These are phyloP conservation scores for Ogataea sp. DNA, from an alignment of 805 yeast species.

Conservation along the genomic window DNA sequence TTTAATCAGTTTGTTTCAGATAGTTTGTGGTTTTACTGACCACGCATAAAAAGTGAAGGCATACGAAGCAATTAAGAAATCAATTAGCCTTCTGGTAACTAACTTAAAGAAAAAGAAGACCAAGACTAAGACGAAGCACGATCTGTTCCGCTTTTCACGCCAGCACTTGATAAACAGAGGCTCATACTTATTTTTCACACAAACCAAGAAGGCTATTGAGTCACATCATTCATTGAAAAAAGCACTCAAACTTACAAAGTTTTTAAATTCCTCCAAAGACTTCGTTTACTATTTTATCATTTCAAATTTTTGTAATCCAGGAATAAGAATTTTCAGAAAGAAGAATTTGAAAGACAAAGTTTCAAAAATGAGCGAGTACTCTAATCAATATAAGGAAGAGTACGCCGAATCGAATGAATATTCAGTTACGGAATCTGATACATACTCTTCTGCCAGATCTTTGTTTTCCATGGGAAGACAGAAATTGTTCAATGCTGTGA, in stretches of 20 bases:
- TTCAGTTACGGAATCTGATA: neutral
- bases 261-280: neutral
- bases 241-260: no score
- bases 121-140: no score
- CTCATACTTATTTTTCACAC: neutral
- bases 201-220: neutral
- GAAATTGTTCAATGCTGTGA: slow-evolving; percentile 39
- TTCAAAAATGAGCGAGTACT: neutral
- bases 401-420: neutral
- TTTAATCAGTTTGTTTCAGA: no score
- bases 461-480: slow-evolving; percentile 24
- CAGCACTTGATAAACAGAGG: no score
- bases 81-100: no score
- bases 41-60: no score
- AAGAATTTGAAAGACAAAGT: no score
- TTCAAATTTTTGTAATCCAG: neutral
- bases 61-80: no score
- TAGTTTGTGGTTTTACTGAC: no score
- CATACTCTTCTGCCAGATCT: slow-evolving; percentile 3
- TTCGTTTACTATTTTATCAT: neutral
- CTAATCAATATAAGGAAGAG: no score
- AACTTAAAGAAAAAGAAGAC: no score
- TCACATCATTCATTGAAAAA: neutral
- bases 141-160: no score
- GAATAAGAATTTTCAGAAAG: neutral